Evolutionary conservation across 441 rosid species (phyloP).

Genomic region (Eugenia klotzschiana): DNA sequence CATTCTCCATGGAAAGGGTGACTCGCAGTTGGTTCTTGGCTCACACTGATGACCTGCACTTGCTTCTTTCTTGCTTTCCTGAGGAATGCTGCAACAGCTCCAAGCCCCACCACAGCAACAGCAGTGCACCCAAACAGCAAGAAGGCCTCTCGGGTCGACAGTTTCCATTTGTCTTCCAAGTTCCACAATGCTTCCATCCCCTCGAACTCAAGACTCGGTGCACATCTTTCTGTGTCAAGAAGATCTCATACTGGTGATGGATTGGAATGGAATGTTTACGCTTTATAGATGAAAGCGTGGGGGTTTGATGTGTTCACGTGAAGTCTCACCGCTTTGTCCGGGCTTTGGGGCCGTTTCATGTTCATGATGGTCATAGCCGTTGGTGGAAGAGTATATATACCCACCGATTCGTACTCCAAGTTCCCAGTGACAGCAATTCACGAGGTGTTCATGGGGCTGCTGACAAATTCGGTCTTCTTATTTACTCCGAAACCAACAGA

Average conservation of each 20-base stretch:
- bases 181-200: slow-evolving; percentile 56
- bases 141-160: slow-evolving; percentile 34
- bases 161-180: slow-evolving; percentile 45
- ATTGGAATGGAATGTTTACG: not conserved
- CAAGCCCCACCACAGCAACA: slow-evolving; percentile 24
- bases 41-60: not conserved
- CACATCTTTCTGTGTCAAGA: not conserved
- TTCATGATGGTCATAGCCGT: slow-evolving; percentile 12
- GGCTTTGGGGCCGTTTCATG: not conserved
- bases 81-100: slow-evolving; percentile 18
- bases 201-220: not conserved
- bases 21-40: not conserved
- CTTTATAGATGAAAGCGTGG: not conserved
- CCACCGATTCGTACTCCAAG: slow-evolving; percentile 10
- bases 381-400: not conserved
- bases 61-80: slow-evolving; percentile 22
- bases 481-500: not conserved
- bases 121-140: slow-evolving; percentile 28
- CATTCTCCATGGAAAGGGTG: not conserved
- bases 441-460: slow-evolving; percentile 7
- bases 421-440: slow-evolving; percentile 16
- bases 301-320: slow-evolving; percentile 26
- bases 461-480: not conserved
- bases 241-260: not conserved
- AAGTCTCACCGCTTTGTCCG: slow-evolving; percentile 27